Evolutionary conservation across 108 stramenopile species (phyloP).

Genomic region (Fistulifera pelliculosa): DNA sequence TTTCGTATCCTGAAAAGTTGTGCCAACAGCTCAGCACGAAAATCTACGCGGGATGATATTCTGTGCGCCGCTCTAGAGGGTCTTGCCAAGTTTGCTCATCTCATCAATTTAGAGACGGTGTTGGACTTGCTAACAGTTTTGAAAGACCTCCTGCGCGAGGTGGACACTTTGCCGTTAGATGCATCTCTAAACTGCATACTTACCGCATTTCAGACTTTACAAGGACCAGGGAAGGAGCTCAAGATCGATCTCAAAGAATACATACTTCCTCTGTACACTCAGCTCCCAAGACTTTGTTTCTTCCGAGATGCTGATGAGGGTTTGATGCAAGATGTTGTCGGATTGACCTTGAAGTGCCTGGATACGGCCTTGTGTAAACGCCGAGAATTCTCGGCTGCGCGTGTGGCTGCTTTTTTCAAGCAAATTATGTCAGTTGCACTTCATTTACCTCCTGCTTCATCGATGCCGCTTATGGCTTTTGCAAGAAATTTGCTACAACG

Average conservation of each 20-base stretch:
- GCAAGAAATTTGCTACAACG: conserved; percentile 61
- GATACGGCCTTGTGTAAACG: conserved; percentile 69
- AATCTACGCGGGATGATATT: conserved; percentile 22
- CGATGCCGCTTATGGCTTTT: conserved; percentile 64
- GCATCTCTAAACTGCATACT: conserved; percentile 72
- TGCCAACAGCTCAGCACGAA: conserved; percentile 13
- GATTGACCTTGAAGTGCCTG: conserved; percentile 52
- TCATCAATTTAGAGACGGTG: conserved; percentile 80
- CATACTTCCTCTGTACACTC: conserved; percentile 67
- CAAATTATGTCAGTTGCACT: conserved; percentile 58
- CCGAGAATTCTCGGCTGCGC: conserved; percentile 58
- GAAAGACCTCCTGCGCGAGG: conserved; percentile 52
- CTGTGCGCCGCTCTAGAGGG: conserved; percentile 73
- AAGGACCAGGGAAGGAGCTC: conserved; percentile 77
- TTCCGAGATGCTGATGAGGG: conserved; percentile 10
- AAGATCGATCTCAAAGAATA: conserved; percentile 80
- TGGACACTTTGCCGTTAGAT: conserved; percentile 57
- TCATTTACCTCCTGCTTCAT: conserved; percentile 52
- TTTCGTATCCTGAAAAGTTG: conserved; percentile 73
- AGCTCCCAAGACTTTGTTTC: conserved; percentile 29
- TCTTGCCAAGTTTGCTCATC: conserved; percentile 79
- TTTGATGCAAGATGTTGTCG: conserved; percentile 20
- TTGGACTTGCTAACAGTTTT: conserved; percentile 68
- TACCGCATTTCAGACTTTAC: conserved; percentile 73
- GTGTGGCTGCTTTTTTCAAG: conserved; percentile 74